Conservation (phyloP, 768 basidiomycete species). For the Russula lepida region DNA sequence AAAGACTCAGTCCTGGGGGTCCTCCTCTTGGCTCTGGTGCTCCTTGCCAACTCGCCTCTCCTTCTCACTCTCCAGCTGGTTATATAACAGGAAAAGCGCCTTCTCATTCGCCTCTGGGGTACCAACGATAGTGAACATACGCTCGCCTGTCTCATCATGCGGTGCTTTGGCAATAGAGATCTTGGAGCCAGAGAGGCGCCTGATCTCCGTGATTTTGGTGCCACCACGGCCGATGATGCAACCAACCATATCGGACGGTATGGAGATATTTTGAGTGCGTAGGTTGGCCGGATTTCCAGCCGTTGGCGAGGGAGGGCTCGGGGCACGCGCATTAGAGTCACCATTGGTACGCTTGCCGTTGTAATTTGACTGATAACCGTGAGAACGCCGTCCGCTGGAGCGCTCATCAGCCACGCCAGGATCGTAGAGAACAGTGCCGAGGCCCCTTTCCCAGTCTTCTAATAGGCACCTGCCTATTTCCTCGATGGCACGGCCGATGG, state of each 20-base stretch:
- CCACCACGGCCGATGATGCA: conserved; percentile 95
- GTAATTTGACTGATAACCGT: conserved; percentile 43
- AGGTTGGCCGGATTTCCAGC: conserved; percentile 54
- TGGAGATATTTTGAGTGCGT: conserved; percentile 98
- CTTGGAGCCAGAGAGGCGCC: conserved; percentile 93
- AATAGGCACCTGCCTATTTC: conserved; percentile 94
- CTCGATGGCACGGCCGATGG: conserved; percentile 87
- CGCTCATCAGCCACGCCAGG: conserved; percentile 81
- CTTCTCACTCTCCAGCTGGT: conserved; percentile 94
- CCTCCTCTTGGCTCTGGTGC: conserved; percentile 58
- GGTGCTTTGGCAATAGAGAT: conserved; percentile 98
- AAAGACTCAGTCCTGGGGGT: conserved; percentile 22
- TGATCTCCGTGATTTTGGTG: conserved; percentile 98
- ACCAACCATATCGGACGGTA: conserved; percentile 98
- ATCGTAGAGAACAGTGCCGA: conserved; percentile 93
- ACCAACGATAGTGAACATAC: conserved; percentile 99
- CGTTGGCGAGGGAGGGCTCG: conserved; percentile 47
- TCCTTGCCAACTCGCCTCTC: conserved; percentile 85
- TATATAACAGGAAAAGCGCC: conserved; percentile 93
- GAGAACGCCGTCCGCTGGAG: conserved; percentile 40
- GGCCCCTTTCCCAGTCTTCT: conserved; percentile 93
- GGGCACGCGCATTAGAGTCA: conserved; percentile 41
- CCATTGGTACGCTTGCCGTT: conserved; percentile 53
- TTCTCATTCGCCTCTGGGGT: conserved; percentile 96
- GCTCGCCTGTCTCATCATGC: conserved; percentile 98